phyloP scores from a whole-genome alignment of 2,329 filamentous ascomycete genomes.

The Penicillium sp. region DNA sequence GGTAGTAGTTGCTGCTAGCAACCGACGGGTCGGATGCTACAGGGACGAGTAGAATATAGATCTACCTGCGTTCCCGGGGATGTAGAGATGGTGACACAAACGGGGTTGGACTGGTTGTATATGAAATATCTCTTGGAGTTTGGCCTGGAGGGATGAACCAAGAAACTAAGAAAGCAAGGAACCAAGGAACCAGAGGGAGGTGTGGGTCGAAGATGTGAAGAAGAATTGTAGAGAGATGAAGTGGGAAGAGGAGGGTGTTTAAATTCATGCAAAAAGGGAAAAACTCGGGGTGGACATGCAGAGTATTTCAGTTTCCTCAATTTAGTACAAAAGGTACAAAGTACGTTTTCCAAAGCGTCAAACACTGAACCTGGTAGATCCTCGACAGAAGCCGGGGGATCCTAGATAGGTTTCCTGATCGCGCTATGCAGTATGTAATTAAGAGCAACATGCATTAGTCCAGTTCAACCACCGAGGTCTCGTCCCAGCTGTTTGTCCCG shows the following conservation, averaged over 20 bases:
- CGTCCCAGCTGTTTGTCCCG: slow-evolving; percentile 4
- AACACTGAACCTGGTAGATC: slow-evolving; percentile 22
- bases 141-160: not conserved
- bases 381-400: slow-evolving; percentile 17
- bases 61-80: slow-evolving; percentile 8
- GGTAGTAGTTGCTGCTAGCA: slow-evolving; percentile 9
- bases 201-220: slow-evolving; percentile 9
- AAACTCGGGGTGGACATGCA: slow-evolving; percentile 5
- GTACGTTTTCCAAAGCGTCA: not conserved
- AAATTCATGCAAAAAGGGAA: slow-evolving; percentile 4
- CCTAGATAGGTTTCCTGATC: slow-evolving; percentile 14
- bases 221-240: not conserved
- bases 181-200: not conserved
- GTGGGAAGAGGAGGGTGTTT: slow-evolving; percentile 4
- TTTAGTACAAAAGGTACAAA: not conserved
- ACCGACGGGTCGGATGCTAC: slow-evolving; percentile 15
- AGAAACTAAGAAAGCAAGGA: too few species aligned
- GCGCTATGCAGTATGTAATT: slow-evolving; percentile 14
- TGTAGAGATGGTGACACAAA: slow-evolving; percentile 11
- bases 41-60: slow-evolving; percentile 14
- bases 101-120: slow-evolving; percentile 18
- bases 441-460: slow-evolving; percentile 18
- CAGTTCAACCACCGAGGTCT: not conserved
- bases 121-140: slow-evolving; percentile 15
- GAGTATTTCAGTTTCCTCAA: slow-evolving; percentile 16